These are phyloP conservation scores for Monosporascus cannonballus DNA, from an alignment of 2,329 filamentous ascomycete species.

Conservation along the genomic window DNA sequence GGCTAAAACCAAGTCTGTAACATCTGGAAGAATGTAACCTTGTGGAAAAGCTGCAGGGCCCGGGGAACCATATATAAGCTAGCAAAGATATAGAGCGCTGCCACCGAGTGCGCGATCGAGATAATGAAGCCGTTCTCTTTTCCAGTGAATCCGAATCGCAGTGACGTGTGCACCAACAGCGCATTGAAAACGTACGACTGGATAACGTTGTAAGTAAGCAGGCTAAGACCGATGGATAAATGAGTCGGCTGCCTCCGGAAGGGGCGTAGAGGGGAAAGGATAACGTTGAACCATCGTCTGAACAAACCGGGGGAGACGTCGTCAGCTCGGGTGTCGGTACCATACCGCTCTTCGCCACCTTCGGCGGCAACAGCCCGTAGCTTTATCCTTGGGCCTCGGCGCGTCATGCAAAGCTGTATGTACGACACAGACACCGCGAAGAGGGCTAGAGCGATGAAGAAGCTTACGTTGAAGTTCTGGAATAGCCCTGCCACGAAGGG, in stretches of 20 bases:
- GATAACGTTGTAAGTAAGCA: background rate
- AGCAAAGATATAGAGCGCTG: background rate
- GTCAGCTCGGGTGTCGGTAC: too few species aligned
- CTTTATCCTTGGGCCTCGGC: too few species aligned
- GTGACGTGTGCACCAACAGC: background rate
- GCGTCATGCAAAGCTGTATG: background rate
- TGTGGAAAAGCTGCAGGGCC: background rate
- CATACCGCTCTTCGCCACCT: too few species aligned
- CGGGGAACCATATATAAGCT: background rate
- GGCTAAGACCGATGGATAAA: background rate
- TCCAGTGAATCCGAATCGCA: background rate
- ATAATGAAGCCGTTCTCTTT: constrained; percentile 2
- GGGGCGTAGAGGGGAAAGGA: background rate
- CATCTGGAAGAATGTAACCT: background rate
- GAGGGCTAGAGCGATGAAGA: constrained; percentile 6
- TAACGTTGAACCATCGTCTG: background rate
- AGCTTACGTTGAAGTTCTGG: constrained; percentile 4
- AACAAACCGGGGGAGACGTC: too few species aligned
- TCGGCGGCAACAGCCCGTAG: background rate
- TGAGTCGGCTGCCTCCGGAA: background rate
- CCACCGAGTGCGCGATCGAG: background rate
- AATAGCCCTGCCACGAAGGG: constrained; percentile 7
- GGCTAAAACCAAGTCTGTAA: background rate
- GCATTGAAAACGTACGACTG: constrained; percentile 2
- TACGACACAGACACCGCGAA: constrained; percentile 6